These are phyloP conservation scores for Nicotiana attenuata DNA, from an alignment of 257 asterid genomes.

Conservation along the genomic window DNA sequence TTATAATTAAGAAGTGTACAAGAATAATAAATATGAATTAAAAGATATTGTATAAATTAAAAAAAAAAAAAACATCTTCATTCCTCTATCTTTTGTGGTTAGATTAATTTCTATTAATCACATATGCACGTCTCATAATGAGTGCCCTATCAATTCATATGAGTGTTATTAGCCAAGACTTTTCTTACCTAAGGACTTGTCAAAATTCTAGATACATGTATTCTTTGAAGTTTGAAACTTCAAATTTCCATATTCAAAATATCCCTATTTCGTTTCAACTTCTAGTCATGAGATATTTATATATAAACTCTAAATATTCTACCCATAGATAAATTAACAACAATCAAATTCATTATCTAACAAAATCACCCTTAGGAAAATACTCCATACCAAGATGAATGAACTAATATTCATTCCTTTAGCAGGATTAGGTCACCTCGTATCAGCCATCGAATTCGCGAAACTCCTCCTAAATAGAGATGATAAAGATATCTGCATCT, in stretches of 20 bases:
- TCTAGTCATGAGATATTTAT: not conserved
- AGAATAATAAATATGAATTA: too few species aligned
- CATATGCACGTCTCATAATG: not conserved
- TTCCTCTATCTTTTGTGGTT: not conserved
- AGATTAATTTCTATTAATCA: not conserved
- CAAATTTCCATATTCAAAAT: not conserved
- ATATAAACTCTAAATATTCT: not conserved
- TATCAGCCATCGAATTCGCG: constrained; percentile 11
- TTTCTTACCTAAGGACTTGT: not conserved
- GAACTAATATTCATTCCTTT: constrained; percentile 31
- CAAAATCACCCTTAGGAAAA: too few species aligned
- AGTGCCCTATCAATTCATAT: not conserved
- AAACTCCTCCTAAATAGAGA: not conserved
- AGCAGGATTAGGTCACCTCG: constrained; percentile 40
- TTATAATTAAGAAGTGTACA: too few species aligned
- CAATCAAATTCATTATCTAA: too few species aligned
- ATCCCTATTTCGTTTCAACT: not conserved
- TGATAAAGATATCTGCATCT: not conserved
- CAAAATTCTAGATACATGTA: not conserved
- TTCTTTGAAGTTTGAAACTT: not conserved
- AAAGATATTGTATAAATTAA: too few species aligned
- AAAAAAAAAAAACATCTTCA: not conserved
- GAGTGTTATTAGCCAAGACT: not conserved
- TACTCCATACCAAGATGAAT: not conserved
- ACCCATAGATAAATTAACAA: not conserved